Evolutionary conservation across 1,139 yeast genomes (phyloP).

Genomic region (Arxiozyma slooffiae): DNA sequence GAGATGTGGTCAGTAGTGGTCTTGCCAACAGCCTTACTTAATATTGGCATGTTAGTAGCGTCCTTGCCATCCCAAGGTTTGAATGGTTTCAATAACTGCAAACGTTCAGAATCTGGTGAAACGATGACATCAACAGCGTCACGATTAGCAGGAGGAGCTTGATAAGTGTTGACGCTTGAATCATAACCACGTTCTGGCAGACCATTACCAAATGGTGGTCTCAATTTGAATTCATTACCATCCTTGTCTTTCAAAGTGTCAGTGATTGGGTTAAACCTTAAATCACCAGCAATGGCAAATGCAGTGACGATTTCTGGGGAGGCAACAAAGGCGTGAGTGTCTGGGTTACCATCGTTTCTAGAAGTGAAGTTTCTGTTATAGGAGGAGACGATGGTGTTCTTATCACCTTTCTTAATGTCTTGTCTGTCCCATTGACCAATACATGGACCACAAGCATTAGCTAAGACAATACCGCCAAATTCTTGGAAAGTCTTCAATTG

Average conservation of each 20-base stretch:
- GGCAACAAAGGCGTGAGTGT: conserved; percentile 95
- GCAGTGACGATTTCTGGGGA: conserved; percentile 98
- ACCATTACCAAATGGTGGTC: conserved; percentile 87
- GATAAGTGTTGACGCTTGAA: conserved; percentile 89
- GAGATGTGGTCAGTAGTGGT: conserved; percentile 99
- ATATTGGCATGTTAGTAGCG: conserved; percentile 77
- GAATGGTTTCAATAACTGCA: conserved; percentile 87
- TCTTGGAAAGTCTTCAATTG: conserved; percentile 81
- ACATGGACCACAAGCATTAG: conserved; percentile 99
- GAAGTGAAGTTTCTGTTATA: conserved; percentile 99
- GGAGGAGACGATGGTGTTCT: conserved; percentile 95
- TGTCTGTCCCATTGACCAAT: conserved; percentile 99
- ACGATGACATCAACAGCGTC: conserved; percentile 62
- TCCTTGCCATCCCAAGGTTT: conserved; percentile 95
- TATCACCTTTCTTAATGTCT: conserved; percentile 94
- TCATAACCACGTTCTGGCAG: conserved; percentile 82
- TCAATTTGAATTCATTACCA: conserved; percentile 90
- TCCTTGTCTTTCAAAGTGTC: conserved; percentile 88
- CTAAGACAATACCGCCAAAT: conserved; percentile 90
- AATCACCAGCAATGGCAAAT: conserved; percentile 92
- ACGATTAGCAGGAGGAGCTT: conserved; percentile 94
- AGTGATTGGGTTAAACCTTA: conserved; percentile 95
- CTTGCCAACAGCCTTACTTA: conserved; percentile 94
- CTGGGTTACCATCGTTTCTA: conserved; percentile 98
- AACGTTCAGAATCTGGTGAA: conserved; percentile 78